Evolutionary conservation across 495 filamentous ascomycete genomes (phyloP).

Genomic region (Astrothelium macrocarpum): DNA sequence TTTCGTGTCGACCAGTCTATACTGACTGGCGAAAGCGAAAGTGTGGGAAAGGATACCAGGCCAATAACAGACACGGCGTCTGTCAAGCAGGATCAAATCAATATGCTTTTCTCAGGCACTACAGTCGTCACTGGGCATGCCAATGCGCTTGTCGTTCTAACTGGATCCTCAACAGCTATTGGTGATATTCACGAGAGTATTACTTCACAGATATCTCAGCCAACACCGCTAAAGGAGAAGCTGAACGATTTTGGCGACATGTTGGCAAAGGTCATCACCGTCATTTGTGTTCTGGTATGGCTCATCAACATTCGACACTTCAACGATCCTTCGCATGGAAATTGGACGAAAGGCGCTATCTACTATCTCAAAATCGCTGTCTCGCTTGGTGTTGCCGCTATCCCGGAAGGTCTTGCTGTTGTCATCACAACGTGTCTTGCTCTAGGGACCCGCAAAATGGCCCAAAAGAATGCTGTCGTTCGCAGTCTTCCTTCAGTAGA

Average conservation of each 20-base stretch:
- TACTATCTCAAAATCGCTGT: conserved; percentile 99
- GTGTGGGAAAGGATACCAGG: conserved; percentile 72
- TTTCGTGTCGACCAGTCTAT: conserved; percentile 96
- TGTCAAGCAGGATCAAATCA: conserved; percentile 95
- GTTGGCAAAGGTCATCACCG: conserved; percentile 94
- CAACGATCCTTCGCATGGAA: conserved; percentile 86
- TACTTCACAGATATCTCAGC: conserved; percentile 92
- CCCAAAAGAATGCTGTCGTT: conserved; percentile 94
- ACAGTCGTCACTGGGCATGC: conserved; percentile 94
- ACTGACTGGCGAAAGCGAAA: conserved; percentile 96
- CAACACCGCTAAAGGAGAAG: conserved; percentile 96
- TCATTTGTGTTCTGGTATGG: conserved; percentile 95
- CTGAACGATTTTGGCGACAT: conserved; percentile 96
- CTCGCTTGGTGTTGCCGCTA: conserved; percentile 94
- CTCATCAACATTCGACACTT: conserved; percentile 97
- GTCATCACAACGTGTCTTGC: conserved; percentile 97
- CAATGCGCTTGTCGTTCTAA: conserved; percentile 83
- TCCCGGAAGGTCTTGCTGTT: conserved; percentile 92
- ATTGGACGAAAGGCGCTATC: conserved; percentile 96
- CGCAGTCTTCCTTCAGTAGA: conserved; percentile 93
- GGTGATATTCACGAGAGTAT: conserved; percentile 99
- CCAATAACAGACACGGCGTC: conserved; percentile 67
- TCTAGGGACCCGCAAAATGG: conserved; percentile 95
- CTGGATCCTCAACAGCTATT: conserved; percentile 85
- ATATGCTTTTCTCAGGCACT: conserved; percentile 97